Percentiles rank a stretch among this genome's conserved stretches.
Evolutionary conservation across 192 early-diverging fungal genomes (phyloP).

Genomic region (Backusella tuberculispora): DNA sequence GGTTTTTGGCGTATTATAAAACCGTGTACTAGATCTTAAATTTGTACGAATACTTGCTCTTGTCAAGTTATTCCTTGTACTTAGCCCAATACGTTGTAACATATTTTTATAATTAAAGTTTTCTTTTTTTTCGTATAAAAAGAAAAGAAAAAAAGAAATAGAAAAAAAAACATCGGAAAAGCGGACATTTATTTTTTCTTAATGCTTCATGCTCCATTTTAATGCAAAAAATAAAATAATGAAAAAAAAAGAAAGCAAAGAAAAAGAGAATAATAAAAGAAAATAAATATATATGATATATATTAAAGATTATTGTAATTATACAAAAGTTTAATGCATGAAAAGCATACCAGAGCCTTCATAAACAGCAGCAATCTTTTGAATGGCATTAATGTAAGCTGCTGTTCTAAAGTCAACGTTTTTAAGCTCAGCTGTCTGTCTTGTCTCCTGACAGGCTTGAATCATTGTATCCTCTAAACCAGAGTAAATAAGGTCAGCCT

Average conservation of each 20-base stretch:
- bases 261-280: neutral
- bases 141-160: neutral
- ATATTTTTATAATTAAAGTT: neutral
- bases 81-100: neutral
- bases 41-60: neutral
- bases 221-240: neutral
- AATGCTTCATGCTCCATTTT: neutral
- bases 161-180: neutral
- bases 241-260: neutral
- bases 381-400: conserved; percentile 76
- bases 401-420: conserved; percentile 78
- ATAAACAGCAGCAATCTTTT: conserved; percentile 78
- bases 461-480: conserved; percentile 88
- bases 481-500: conserved; percentile 83
- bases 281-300: neutral
- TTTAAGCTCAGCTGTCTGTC: conserved; percentile 63
- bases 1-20: conserved; percentile 5
- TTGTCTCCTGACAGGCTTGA: conserved; percentile 73
- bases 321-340: conserved; percentile 41
- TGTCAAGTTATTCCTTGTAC: neutral
- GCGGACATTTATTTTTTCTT: conserved; percentile 3
- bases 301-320: neutral
- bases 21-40: neutral
- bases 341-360: conserved; percentile 80
- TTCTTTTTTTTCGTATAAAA: neutral